phyloP scores from a whole-genome alignment of 2,329 filamentous ascomycete genomes.

The Beauveria pseudobassiana region DNA sequence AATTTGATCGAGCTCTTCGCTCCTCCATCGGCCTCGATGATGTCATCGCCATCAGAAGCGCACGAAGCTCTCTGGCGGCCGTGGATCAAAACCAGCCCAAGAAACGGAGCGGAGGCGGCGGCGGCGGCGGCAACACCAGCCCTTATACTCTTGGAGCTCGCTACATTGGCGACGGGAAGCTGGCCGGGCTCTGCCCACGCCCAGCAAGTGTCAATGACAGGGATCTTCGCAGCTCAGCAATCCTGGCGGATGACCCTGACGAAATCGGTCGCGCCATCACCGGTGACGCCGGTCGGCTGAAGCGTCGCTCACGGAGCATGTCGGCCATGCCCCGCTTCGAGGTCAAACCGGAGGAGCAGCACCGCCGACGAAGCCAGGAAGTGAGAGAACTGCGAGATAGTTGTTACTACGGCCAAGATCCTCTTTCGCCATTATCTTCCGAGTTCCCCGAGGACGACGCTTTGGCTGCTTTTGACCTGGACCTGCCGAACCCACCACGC shows the following conservation, averaged over 20 bases:
- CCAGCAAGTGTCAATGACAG: conserved; percentile 53
- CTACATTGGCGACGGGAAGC: conserved; percentile 30
- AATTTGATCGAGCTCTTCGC: conserved; percentile 52
- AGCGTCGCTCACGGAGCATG: conserved; percentile 52
- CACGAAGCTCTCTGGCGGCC: conserved; percentile 42
- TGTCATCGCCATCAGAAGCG: conserved; percentile 44
- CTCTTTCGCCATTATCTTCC: conserved; percentile 42
- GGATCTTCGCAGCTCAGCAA: conserved; percentile 24
- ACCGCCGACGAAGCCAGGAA: conserved; percentile 52
- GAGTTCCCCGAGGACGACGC: conserved; percentile 31
- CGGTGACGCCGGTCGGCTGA: conserved; percentile 39
- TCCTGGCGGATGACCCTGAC: conserved; percentile 33
- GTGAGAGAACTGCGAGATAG: conserved; percentile 58
- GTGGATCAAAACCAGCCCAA: conserved; percentile 33
- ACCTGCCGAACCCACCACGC: not conserved
- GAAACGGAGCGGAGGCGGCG: conserved; percentile 17
- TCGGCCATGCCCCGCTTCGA: conserved; percentile 43
- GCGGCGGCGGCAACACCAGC: conserved; percentile 12
- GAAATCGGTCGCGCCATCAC: conserved; percentile 57
- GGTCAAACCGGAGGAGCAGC: conserved; percentile 21
- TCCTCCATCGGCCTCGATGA: conserved; percentile 53
- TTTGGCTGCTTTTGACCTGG: not conserved
- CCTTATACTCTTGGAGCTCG: conserved; percentile 13
- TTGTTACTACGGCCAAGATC: conserved; percentile 42
- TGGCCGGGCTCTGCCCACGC: conserved; percentile 50